These are phyloP conservation scores for Guadua angustifolia DNA, from an alignment of 176 grass and related monocot species.

Conservation along the genomic window DNA sequence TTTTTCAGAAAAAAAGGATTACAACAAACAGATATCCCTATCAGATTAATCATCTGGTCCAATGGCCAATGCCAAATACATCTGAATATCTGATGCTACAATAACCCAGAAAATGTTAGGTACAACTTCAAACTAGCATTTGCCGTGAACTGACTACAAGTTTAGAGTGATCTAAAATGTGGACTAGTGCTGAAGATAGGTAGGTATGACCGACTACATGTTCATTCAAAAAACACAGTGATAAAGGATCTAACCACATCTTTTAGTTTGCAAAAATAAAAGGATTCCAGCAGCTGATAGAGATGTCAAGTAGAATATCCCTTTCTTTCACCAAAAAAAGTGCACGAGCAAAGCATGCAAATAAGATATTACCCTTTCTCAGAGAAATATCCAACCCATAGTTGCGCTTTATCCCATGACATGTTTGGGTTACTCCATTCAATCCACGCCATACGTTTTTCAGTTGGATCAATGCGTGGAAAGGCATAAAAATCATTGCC, in stretches of 20 bases:
- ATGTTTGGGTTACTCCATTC: conserved; percentile 95
- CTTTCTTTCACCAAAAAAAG: background rate
- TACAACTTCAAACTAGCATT: background rate
- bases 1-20: conserved; percentile 1
- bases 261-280: background rate
- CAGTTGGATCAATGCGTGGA: conserved; percentile 81
- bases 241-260: conserved; percentile 6
- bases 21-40: background rate
- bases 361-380: conserved; percentile 72
- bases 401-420: conserved; percentile 94
- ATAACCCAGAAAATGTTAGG: conserved; percentile 9
- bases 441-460: conserved; percentile 83
- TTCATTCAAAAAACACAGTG: background rate
- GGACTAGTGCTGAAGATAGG: background rate
- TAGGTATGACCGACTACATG: background rate
- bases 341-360: conserved; percentile 17
- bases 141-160: background rate
- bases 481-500: conserved; percentile 96
- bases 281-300: background rate
- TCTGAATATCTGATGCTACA: conserved; percentile 5
- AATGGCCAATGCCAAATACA: background rate
- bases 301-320: background rate
- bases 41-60: conserved; percentile 17
- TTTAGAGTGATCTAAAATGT: conserved; percentile 13
- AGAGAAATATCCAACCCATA: conserved; percentile 89